Evolutionary conservation across 257 asterid genomes (phyloP), one percentile per base, ranked within the genome.

Genomic region (Eucommia ulmoides): DNA sequence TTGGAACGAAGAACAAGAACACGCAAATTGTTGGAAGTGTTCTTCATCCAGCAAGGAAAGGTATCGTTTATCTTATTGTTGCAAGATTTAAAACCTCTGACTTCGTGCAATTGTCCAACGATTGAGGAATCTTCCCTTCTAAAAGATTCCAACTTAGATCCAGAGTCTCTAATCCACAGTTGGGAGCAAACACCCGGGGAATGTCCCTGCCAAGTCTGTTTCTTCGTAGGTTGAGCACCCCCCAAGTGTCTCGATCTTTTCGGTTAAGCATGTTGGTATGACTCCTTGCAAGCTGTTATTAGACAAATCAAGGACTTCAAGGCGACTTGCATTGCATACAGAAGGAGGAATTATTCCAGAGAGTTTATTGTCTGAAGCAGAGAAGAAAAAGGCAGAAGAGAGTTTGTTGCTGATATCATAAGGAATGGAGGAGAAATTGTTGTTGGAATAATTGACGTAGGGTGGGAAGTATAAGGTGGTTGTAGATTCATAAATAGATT

Each of bases 1-100:
- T 84, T 84, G 52, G 33, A 62, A 10, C 74, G 68, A 49, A 81
- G 52, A 19, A 76, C 79, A 21, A 81, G 80, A 16, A 81, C 80
- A 0, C 61, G 80, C 69, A 84, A 55, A 35, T 55, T 50, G 55
- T 80, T 63, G 23, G 56, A 59, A 18, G 41, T 53, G 21, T 26
- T 52, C n/a, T n/a, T n/a, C 50, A 66, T 58, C 53, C 62, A 58
- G 58, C 70, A 65, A 0, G 74, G 72, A 46, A 71, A 57, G 18
- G 49, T 19, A 29, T 21, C 74, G 9, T 7, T 22, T 3, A 79
- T 41, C 7, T 5, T 48, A 64, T 79, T 76, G 49, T 55, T 50
- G 19, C 81, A 16, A 80, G 48, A 22, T 74, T 74, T 51, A 76
- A 1, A 7, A 73, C 64, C 60, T 56, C 63, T 21, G 76, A 17